phyloP scores from a whole-genome alignment of 371 early-diverging fungal species.

The Amoeboaphelidium protococcarum region DNA sequence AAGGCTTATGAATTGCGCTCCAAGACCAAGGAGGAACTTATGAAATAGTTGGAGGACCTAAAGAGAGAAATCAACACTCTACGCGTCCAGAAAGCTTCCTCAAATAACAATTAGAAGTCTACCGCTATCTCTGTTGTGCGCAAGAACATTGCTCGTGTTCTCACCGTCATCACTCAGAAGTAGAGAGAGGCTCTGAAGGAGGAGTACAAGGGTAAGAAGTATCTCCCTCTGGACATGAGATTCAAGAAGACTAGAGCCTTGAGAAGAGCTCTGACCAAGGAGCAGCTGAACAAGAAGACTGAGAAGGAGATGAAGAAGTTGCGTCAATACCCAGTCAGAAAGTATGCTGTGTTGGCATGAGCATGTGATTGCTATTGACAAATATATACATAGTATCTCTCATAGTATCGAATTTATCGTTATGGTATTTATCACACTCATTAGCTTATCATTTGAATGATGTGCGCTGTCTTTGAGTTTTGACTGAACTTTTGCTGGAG shows the following conservation, averaged over 20 bases:
- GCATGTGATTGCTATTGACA: no score
- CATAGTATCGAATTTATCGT: no score
- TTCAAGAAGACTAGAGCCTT: constrained; percentile 88
- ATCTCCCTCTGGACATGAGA: constrained; percentile 70
- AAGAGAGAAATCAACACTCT: constrained; percentile 70
- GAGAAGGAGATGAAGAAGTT: constrained; percentile 50
- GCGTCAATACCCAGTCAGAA: constrained; percentile 53
- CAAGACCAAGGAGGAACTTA: constrained; percentile 67
- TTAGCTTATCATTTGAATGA: no score
- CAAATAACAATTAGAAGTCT: neutral
- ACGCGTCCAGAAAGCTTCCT: constrained; percentile 54
- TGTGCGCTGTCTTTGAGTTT: no score
- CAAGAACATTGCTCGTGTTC: constrained; percentile 69
- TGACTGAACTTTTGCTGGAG: no score
- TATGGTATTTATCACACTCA: no score
- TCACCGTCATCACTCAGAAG: constrained; percentile 73
- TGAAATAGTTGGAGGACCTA: constrained; percentile 62
- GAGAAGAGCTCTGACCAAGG: constrained; percentile 61
- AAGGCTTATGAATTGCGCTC: constrained; percentile 68
- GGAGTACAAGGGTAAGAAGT: constrained; percentile 69
- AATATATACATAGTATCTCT: no score
- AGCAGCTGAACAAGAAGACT: constrained; percentile 34
- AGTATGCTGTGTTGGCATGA: constrained; percentile 6
- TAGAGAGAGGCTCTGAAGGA: constrained; percentile 51
- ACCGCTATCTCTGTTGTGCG: constrained; percentile 34